Evolutionary conservation across 2,329 filamentous ascomycete genomes (phyloP).

Genomic region (Beauveria sp.): DNA sequence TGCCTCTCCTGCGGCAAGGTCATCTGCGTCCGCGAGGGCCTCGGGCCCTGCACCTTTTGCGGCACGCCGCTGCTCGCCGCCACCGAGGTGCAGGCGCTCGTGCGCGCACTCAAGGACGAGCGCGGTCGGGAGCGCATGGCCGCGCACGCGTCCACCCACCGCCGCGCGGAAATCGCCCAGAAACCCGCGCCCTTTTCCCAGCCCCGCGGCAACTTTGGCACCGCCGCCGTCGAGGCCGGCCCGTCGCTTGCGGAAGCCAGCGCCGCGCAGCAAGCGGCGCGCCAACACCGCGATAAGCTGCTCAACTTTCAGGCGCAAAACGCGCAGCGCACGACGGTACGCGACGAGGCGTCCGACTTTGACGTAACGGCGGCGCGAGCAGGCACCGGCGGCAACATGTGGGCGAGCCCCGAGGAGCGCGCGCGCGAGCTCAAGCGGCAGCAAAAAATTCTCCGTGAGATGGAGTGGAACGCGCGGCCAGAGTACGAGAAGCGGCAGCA

Average conservation of each 20-base stretch:
- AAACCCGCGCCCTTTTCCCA: conserved; percentile 53
- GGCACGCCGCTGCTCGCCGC: conserved; percentile 62
- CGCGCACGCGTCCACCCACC: conserved; percentile 64
- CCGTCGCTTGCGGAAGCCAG: conserved; percentile 47
- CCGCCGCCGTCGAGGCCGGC: conserved; percentile 19
- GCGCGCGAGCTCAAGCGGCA: conserved; percentile 78
- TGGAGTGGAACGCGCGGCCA: conserved; percentile 77
- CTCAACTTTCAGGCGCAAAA: conserved; percentile 81
- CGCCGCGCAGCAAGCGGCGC: conserved; percentile 48
- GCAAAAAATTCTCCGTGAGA: conserved; percentile 73
- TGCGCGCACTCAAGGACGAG: conserved; percentile 74
- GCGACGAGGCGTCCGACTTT: conserved; percentile 71
- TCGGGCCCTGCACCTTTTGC: conserved; percentile 92
- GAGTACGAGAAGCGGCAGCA: conserved; percentile 85
- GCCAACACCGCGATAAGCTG: conserved; percentile 72
- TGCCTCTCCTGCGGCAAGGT: conserved; percentile 91
- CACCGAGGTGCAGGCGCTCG: conserved; percentile 75
- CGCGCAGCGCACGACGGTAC: conserved; percentile 71
- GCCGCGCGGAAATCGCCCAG: conserved; percentile 55
- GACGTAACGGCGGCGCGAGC: conserved; percentile 40
- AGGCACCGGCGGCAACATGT: conserved; percentile 50
- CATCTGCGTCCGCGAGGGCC: conserved; percentile 85
- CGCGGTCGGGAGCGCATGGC: conserved; percentile 81
- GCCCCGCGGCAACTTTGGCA: conserved; percentile 27
- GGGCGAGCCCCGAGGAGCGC: conserved; percentile 76